These are phyloP conservation scores for Beauveria caledonica DNA, from an alignment of 2,329 filamentous ascomycete genomes.

Conservation along the genomic window DNA sequence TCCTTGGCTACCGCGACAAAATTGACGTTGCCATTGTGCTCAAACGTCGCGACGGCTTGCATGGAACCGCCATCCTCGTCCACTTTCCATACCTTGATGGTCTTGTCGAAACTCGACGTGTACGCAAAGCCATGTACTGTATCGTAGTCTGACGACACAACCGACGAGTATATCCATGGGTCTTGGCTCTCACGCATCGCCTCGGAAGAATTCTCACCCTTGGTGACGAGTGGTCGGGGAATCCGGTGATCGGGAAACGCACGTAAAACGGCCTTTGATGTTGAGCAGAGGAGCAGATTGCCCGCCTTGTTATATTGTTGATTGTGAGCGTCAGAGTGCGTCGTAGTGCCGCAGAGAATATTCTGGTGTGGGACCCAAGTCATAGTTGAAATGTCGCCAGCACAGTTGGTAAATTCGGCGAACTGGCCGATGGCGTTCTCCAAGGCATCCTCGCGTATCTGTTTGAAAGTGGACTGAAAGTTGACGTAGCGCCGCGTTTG, in stretches of 20 bases:
- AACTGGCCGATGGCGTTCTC: constrained; percentile 45
- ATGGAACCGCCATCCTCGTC: constrained; percentile 31
- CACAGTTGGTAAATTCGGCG: constrained; percentile 51
- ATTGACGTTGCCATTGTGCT: constrained; percentile 51
- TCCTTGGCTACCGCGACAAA: constrained; percentile 50
- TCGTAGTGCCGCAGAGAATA: constrained; percentile 54
- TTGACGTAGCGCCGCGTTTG: constrained; percentile 33
- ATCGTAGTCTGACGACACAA: constrained; percentile 53
- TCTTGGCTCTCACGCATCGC: constrained; percentile 52
- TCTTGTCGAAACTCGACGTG: constrained; percentile 54
- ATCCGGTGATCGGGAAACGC: constrained; percentile 52
- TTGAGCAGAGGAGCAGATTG: constrained; percentile 50
- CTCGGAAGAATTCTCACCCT: constrained; percentile 45
- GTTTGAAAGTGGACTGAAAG: constrained; percentile 37
- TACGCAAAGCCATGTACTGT: constrained; percentile 37
- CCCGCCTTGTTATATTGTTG: constrained; percentile 60
- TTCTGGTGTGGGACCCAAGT: constrained; percentile 46
- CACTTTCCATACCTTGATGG: constrained; percentile 51
- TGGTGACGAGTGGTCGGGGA: constrained; percentile 41
- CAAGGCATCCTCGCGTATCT: constrained; percentile 42
- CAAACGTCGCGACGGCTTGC: constrained; percentile 39
- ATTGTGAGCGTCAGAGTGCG: constrained; percentile 54
- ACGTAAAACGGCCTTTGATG: constrained; percentile 32
- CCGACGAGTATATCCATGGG: constrained; percentile 56
- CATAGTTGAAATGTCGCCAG: constrained; percentile 52